Evolutionary conservation across 148 eudicot genomes (phyloP), one percentile per base, ranked within the genome.

Genomic region (Camellia granthamiana): DNA sequence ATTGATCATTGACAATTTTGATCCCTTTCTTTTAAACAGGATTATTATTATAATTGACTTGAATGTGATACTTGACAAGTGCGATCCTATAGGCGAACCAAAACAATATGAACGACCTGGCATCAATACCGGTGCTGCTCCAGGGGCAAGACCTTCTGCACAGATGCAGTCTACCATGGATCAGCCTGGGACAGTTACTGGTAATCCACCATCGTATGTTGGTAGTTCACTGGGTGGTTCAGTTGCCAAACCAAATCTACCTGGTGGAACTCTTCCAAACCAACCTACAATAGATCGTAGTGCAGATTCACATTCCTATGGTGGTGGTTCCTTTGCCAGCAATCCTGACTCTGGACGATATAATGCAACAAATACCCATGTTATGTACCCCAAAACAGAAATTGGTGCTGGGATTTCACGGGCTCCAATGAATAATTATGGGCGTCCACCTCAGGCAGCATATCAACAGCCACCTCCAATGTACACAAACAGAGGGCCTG

Each of bases 401-500:
- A 58, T 69, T 80, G 79, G 81, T 78, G 30, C 81, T 82, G 90
- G 87, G 2, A 71, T 79, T 71, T 78, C 88, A 63, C 85, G 91
- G 44, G 73, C 87, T 77, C 85, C 92, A 19, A 1, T 78, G 15
- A 88, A 74, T 81, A 77, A 74, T 81, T 86, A 84, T 87, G 82
- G 83, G 60, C 90, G 91, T 7, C 90, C 90, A 68, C 85, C 84
- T 83, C 97, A 85, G 81, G 81, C 88, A 68, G 77, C 80, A 64
- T 81, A 88, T 88, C 89, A 88, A 67, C 98, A 88, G 77, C 92
- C 87, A 46, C 82, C 92, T 72, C 86, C 98, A 64, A 87, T 88
- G 94, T 93, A 86, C 81, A 77, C 79, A 68, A 94, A 94, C 81
- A 91, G 92, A 75, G 99, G 93, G 58, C 99, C 97, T 60, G 69